phyloP scores from a whole-genome alignment of 2,329 filamentous ascomycete species.

The Aureobasidium sp. region DNA sequence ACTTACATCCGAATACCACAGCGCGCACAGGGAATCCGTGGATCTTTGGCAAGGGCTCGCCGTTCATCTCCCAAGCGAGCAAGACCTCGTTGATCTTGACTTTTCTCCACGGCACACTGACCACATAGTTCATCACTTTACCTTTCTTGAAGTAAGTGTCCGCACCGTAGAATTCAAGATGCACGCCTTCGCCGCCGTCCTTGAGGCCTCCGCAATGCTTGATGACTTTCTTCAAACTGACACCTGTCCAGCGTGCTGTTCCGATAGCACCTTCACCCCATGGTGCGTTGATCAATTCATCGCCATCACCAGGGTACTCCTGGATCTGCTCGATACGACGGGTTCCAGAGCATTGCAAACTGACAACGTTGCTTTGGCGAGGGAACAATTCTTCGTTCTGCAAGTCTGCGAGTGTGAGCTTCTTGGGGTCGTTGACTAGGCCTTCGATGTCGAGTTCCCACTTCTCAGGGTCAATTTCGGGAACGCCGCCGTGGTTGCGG shows the following conservation, averaged over 20 bases:
- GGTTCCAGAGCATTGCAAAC: slow-evolving; percentile 61
- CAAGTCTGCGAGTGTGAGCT: slow-evolving; percentile 50
- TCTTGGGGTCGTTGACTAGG: slow-evolving; percentile 49
- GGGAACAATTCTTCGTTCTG: slow-evolving; percentile 53
- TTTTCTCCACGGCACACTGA: slow-evolving; percentile 59
- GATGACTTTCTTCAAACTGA: slow-evolving; percentile 60
- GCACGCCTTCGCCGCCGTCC: slow-evolving; percentile 39
- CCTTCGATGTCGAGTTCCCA: slow-evolving; percentile 51
- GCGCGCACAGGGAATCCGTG: slow-evolving; percentile 57
- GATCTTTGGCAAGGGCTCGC: slow-evolving; percentile 52
- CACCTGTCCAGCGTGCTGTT: slow-evolving; percentile 53
- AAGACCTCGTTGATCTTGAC: slow-evolving; percentile 59
- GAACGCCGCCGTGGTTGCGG: slow-evolving; percentile 63
- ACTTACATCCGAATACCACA: slow-evolving; percentile 41
- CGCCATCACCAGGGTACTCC: slow-evolving; percentile 56
- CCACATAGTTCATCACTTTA: slow-evolving; percentile 56
- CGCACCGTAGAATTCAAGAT: slow-evolving; percentile 60
- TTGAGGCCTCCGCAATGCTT: slow-evolving; percentile 58
- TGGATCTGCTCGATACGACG: slow-evolving; percentile 60
- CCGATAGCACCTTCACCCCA: slow-evolving; percentile 61
- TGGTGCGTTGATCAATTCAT: slow-evolving; percentile 26
- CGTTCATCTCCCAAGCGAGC: slow-evolving; percentile 65
- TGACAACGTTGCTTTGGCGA: slow-evolving; percentile 48
- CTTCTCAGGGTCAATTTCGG: slow-evolving; percentile 50
- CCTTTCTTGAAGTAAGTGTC: slow-evolving; percentile 66